These are phyloP conservation scores for Trichoderma pleuroti DNA, from an alignment of 2,329 filamentous ascomycete species.

Conservation along the genomic window DNA sequence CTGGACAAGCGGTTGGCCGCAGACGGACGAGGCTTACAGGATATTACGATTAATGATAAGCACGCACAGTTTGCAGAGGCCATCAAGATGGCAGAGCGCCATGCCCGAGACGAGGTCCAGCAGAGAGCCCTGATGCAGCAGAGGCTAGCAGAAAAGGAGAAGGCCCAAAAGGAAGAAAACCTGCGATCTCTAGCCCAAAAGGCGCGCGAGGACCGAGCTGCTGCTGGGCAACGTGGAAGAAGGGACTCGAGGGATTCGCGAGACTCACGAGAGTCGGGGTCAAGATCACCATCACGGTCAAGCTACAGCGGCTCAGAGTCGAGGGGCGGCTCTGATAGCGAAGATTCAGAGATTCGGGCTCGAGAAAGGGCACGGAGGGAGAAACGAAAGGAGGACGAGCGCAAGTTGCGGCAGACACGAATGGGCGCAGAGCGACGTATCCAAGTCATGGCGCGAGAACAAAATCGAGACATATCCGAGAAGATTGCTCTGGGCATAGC, in stretches of 20 bases:
- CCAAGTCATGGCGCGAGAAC: conserved; percentile 89
- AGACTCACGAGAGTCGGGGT: conserved; percentile 33
- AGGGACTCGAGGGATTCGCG: conserved; percentile 32
- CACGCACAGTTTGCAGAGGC: conserved; percentile 96
- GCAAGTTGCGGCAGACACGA: conserved; percentile 85
- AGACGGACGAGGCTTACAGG: conserved; percentile 85
- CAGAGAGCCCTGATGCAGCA: conserved; percentile 94
- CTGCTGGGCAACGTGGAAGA: conserved; percentile 43
- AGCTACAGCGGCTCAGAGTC: conserved; percentile 55
- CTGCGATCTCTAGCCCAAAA: conserved; percentile 84
- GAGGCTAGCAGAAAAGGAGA: conserved; percentile 92
- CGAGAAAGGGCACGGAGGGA: conserved; percentile 76
- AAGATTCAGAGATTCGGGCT: conserved; percentile 69
- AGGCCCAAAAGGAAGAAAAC: conserved; percentile 88
- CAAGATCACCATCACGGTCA: conserved; percentile 37
- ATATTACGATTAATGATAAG: conserved; percentile 96
- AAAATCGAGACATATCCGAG: conserved; percentile 94
- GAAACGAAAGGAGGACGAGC: conserved; percentile 75
- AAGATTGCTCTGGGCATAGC: conserved; percentile 93
- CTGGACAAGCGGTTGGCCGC: conserved; percentile 93
- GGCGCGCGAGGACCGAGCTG: conserved; percentile 76
- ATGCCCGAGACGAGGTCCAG: conserved; percentile 92
- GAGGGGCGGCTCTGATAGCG: conserved; percentile 46
- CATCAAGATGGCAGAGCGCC: conserved; percentile 87
- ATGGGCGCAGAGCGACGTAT: conserved; percentile 93